These are phyloP conservation scores for Teunomyces cretensis DNA, from an alignment of 805 yeast species.

Conservation along the genomic window DNA sequence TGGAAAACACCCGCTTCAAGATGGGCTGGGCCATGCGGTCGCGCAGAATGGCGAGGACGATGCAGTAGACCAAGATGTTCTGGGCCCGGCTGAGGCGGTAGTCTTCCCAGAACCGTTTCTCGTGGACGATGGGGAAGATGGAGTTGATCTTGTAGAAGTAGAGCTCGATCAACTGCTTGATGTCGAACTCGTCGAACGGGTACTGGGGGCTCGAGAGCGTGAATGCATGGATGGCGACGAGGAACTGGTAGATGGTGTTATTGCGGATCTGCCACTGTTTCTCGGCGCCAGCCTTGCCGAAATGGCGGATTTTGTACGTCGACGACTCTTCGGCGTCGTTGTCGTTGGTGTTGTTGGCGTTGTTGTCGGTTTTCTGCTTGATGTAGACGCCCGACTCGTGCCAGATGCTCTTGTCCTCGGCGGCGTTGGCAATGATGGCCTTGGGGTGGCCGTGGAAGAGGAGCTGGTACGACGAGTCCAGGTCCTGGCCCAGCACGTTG, in stretches of 20 bases:
- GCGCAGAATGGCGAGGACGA: conserved; percentile 27
- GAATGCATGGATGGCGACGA: conserved; percentile 30
- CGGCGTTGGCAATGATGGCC: conserved; percentile 20
- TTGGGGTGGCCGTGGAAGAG: conserved; percentile 26
- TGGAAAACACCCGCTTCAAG: conserved; percentile 17
- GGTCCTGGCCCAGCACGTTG: conserved; percentile 20
- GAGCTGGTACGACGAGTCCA: conserved; percentile 20
- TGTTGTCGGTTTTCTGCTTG: conserved; percentile 9
- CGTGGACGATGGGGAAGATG: conserved; percentile 33
- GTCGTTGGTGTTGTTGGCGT: too few species aligned
- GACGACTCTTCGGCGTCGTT: too few species aligned
- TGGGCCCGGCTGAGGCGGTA: conserved; percentile 19
- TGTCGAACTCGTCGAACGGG: conserved; percentile 18
- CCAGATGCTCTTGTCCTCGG: conserved; percentile 20
- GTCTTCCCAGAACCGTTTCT: conserved; percentile 26
- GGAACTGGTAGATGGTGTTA: conserved; percentile 15
- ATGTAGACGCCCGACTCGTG: conserved; percentile 27
- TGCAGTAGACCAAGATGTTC: conserved; percentile 23
- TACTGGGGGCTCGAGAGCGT: conserved; percentile 24
- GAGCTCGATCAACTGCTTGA: conserved; percentile 20
- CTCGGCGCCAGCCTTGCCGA: conserved; percentile 11
- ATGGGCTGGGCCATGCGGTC: conserved; percentile 29
- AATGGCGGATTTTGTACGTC: conserved; percentile 8
- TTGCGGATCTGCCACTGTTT: conserved; percentile 15
- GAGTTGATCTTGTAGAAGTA: conserved; percentile 33